Conservation (phyloP, 2,329 filamentous ascomycete species). For the Camptophora hylomeconis region DNA sequence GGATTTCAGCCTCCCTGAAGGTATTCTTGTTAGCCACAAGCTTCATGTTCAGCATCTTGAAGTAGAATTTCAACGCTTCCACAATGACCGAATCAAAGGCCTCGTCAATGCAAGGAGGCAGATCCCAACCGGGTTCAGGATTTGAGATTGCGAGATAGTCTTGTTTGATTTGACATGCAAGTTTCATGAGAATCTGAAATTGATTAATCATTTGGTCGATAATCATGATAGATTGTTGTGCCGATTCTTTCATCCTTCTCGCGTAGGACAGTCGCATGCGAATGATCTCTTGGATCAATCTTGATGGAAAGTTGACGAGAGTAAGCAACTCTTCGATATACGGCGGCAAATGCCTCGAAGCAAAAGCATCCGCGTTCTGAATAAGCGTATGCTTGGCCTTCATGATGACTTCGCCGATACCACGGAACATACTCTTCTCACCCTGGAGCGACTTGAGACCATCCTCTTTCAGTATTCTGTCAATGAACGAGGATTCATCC, state of each 20-base stretch:
- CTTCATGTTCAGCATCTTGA: constrained; percentile 98
- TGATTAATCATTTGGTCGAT: constrained; percentile 96
- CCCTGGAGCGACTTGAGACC: constrained; percentile 84
- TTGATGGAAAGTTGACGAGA: constrained; percentile 91
- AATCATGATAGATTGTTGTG: constrained; percentile 83
- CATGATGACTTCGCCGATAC: constrained; percentile 72
- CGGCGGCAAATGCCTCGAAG: constrained; percentile 78
- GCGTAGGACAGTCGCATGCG: constrained; percentile 82
- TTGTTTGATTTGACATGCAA: constrained; percentile 85
- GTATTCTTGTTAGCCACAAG: constrained; percentile 95
- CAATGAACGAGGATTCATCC: constrained; percentile 87
- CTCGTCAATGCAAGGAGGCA: constrained; percentile 92
- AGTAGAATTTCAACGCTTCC: constrained; percentile 92
- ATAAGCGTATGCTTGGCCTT: constrained; percentile 92
- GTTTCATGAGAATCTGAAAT: constrained; percentile 82
- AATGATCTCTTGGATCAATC: constrained; percentile 93
- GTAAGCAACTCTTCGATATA: constrained; percentile 95
- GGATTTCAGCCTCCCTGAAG: constrained; percentile 94
- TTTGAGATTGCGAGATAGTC: constrained; percentile 74
- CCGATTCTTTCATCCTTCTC: constrained; percentile 87
- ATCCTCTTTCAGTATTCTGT: constrained; percentile 90
- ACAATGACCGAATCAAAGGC: constrained; percentile 86
- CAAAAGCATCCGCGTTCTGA: constrained; percentile 69
- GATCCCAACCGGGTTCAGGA: constrained; percentile 83
- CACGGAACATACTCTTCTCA: constrained; percentile 65